A percentile compares a stretch with the other conserved stretches of the same genome.
Conservation (phyloP, 768 basidiomycete species). For the Pisolithus tinctorius region DNA sequence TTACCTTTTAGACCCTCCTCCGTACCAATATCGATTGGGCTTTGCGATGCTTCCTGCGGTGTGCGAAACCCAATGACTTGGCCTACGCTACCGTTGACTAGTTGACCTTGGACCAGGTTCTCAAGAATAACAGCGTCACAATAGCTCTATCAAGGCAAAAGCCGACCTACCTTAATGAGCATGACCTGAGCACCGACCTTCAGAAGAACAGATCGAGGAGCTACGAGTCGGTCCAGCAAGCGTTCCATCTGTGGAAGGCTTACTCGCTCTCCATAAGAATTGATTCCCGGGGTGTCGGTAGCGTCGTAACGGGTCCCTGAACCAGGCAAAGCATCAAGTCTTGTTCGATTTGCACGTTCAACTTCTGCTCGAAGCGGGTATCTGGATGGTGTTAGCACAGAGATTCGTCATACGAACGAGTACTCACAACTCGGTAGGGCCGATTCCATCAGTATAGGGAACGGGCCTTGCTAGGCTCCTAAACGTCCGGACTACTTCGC, state of each 20-base stretch:
- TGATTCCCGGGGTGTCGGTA: constrained; percentile 38
- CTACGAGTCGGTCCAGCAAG: constrained; percentile 57
- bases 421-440: constrained; percentile 74
- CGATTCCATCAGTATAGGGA: constrained; percentile 62
- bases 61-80: constrained; percentile 42
- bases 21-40: constrained; percentile 32
- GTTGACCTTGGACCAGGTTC: constrained; percentile 61
- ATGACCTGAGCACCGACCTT: constrained; percentile 84
- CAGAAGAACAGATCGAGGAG: constrained; percentile 36
- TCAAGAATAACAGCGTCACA: constrained; percentile 18
- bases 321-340: constrained; percentile 40
- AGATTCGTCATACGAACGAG: background rate
- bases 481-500: constrained; percentile 43
- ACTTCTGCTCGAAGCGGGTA: constrained; percentile 70
- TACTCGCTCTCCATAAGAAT: constrained; percentile 36
- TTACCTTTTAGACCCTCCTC: constrained; percentile 27
- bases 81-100: constrained; percentile 71
- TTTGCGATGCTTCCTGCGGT: constrained; percentile 34
- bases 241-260: constrained; percentile 33
- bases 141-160: background rate
- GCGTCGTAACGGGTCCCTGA: constrained; percentile 35
- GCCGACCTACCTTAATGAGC: constrained; percentile 54
- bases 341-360: constrained; percentile 53
- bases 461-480: constrained; percentile 48
- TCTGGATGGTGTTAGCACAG: constrained; percentile 28